phyloP scores from a whole-genome alignment of 805 yeast species.

The Cyberlindnera maritima region DNA sequence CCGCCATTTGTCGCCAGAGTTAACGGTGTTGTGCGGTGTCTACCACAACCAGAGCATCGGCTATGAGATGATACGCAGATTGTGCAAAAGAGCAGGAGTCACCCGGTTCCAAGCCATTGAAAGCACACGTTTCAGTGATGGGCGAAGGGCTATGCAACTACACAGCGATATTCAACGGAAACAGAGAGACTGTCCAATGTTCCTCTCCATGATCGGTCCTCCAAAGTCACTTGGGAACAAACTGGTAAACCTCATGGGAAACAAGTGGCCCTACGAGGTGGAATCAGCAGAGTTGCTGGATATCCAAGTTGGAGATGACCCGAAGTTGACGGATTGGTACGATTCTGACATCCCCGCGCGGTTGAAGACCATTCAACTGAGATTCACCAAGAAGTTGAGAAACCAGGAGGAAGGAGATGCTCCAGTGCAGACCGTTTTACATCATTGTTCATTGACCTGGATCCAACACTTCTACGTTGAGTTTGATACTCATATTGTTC shows the following conservation, averaged over 20 bases:
- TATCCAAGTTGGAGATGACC: not conserved
- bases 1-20: not conserved
- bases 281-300: not conserved
- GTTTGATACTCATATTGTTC: conserved; percentile 3
- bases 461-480: not conserved
- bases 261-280: not conserved
- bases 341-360: not conserved
- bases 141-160: not conserved
- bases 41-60: not conserved
- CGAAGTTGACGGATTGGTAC: not conserved
- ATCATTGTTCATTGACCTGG: not conserved
- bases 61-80: not conserved
- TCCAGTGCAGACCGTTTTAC: too few relatives aligned
- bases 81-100: not conserved
- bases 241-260: not conserved
- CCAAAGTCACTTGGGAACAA: not conserved
- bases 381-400: not conserved
- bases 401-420: too few relatives aligned
- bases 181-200: not conserved
- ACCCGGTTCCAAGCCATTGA: not conserved
- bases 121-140: not conserved
- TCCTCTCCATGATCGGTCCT: not conserved
- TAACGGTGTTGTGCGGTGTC: not conserved
- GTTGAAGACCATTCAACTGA: not conserved
- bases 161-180: not conserved